Percentiles rank a stretch among this genome's conserved stretches.
phyloP scores from a whole-genome alignment of 495 filamentous ascomycete genomes.

The Glonium stellatum region DNA sequence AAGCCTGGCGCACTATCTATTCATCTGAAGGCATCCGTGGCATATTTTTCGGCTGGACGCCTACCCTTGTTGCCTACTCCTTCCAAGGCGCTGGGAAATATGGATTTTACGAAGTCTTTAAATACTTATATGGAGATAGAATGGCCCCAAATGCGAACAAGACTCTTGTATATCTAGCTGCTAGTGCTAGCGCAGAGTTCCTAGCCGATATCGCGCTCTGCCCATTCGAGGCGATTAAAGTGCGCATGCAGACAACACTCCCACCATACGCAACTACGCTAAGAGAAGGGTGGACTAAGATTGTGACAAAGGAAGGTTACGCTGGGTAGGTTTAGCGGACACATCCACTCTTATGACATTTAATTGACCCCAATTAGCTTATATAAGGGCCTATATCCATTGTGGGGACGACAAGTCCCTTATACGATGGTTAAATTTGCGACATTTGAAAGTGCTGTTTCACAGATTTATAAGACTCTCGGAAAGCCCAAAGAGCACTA shows the following conservation, averaged over 20 bases:
- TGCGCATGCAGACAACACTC: constrained; percentile 64
- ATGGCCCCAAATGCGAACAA: constrained; percentile 56
- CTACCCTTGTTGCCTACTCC: constrained; percentile 63
- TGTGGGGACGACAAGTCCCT: constrained; percentile 66
- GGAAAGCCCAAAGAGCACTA: constrained; percentile 61
- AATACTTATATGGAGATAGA: constrained; percentile 60
- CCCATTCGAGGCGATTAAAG: constrained; percentile 65
- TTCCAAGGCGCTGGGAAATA: constrained; percentile 74
- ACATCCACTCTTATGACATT: background rate
- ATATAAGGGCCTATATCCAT: constrained; percentile 62
- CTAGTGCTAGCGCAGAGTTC: constrained; percentile 61
- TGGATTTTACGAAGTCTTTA: constrained; percentile 71
- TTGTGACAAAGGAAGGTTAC: constrained; percentile 53
- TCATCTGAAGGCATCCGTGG: constrained; percentile 58
- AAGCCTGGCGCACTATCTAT: constrained; percentile 60
- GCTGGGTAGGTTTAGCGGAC: constrained; percentile 33
- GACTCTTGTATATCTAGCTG: constrained; percentile 58
- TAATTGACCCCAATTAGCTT: constrained; percentile 29
- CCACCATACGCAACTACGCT: constrained; percentile 57
- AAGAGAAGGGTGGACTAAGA: constrained; percentile 56
- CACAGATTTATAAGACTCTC: constrained; percentile 53
- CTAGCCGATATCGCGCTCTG: constrained; percentile 62
- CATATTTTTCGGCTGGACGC: constrained; percentile 66
- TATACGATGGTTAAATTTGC: constrained; percentile 76
- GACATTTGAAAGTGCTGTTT: constrained; percentile 64